A percentile compares a stretch with the other conserved stretches of the same genome.
phyloP scores from a whole-genome alignment of 1,139 yeast genomes.

The Suhomyces maxii region DNA sequence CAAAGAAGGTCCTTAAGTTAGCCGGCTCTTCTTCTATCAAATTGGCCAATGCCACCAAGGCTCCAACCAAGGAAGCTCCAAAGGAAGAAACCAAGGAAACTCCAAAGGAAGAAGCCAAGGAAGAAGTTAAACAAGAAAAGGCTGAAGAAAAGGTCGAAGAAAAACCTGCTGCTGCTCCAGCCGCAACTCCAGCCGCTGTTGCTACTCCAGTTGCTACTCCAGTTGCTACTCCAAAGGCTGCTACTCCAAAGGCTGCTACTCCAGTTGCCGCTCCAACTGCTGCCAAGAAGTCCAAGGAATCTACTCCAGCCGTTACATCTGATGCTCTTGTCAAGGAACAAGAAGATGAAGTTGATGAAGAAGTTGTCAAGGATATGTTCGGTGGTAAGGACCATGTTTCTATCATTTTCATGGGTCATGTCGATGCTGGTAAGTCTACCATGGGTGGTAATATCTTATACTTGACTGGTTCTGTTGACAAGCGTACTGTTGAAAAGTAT shows the following conservation, averaged over 20 bases:
- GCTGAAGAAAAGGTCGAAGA: constrained; percentile 22
- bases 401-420: constrained; percentile 98
- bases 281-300: constrained; percentile 18
- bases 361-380: constrained; percentile 84
- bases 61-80: constrained; percentile 24
- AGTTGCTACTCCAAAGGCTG: constrained; percentile 13
- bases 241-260: constrained; percentile 11
- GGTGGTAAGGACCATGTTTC: constrained; percentile 98
- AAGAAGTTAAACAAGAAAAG: constrained; percentile 9
- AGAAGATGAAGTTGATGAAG: constrained; percentile 86
- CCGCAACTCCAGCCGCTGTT: constrained; percentile 19
- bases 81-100: constrained; percentile 17
- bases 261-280: constrained; percentile 11
- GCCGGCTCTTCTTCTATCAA: constrained; percentile 67
- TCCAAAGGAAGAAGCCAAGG: constrained; percentile 11
- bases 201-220: constrained; percentile 18
- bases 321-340: constrained; percentile 67
- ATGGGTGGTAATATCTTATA: constrained; percentile 97
- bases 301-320: constrained; percentile 31
- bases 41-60: constrained; percentile 58
- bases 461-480: constrained; percentile 95
- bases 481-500: constrained; percentile 97
- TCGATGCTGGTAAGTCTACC: constrained; percentile 98
- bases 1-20: constrained; percentile 62
- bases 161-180: constrained; percentile 20